A percentile compares a stretch with the other conserved stretches of the same genome.
These are phyloP conservation scores for Diaporthe eres DNA, from an alignment of 2,329 filamentous ascomycete genomes.

Conservation along the genomic window DNA sequence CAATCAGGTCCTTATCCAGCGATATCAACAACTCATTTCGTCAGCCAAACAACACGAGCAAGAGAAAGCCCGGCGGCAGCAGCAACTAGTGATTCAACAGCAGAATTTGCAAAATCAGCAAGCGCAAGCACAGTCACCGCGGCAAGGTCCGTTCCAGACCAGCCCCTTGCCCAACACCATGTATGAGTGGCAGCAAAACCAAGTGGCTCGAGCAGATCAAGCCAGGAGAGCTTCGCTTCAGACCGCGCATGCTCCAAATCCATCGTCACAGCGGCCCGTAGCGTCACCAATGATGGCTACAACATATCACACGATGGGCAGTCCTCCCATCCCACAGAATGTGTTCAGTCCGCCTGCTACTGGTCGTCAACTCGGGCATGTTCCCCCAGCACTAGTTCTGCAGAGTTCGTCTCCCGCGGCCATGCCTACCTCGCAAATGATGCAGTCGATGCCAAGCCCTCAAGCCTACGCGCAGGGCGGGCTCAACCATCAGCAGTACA, in stretches of 20 bases:
- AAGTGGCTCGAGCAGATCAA: background rate
- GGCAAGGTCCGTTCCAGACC: background rate
- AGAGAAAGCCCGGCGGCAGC: background rate
- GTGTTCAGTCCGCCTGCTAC: background rate
- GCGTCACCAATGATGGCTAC: slow-evolving; percentile 2
- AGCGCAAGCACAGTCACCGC: slow-evolving; percentile 33
- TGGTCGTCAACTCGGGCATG: background rate
- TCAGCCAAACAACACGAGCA: slow-evolving; percentile 16
- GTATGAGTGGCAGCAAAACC: slow-evolving; percentile 34
- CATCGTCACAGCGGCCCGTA: slow-evolving; percentile 14
- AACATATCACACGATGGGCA: slow-evolving; percentile 3
- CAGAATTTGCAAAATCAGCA: slow-evolving; percentile 39
- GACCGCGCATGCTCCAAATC: background rate
- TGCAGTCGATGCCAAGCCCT: slow-evolving; percentile 23
- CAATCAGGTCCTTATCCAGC: slow-evolving; percentile 43
- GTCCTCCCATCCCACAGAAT: background rate
- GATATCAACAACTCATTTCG: slow-evolving; percentile 23
- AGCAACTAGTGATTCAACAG: slow-evolving; percentile 4
- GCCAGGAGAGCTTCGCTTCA: slow-evolving; percentile 14
- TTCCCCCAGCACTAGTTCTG: slow-evolving; percentile 3
- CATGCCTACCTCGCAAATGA: slow-evolving; percentile 5
- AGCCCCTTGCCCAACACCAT: background rate
- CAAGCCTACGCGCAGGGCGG: slow-evolving; percentile 11
- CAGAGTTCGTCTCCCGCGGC: slow-evolving; percentile 2
- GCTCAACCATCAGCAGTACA: slow-evolving; percentile 18